Evolutionary conservation across 164 flowering plant genomes (phyloP), one percentile per base, ranked within the genome.

Genomic region (Chimonanthus salicifolius): DNA sequence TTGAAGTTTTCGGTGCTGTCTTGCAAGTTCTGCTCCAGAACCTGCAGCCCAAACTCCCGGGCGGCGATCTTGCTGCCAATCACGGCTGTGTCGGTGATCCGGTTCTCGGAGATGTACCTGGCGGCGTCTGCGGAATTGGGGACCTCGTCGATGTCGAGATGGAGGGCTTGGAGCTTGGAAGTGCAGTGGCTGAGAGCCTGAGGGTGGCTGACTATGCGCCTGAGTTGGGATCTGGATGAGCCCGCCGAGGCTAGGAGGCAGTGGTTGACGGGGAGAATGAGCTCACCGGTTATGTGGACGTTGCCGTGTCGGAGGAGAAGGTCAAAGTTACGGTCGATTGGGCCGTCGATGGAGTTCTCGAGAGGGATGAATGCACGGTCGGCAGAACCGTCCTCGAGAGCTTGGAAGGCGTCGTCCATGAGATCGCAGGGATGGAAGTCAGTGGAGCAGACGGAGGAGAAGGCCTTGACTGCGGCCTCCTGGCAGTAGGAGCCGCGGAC

Each of bases 401-500:
- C 78, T 5, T 69, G 67, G 72, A 80, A 80, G 16, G 83, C 83
- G 45, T 77, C 83, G 3, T 80, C 83, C 83, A 80, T 77, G 4
- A 72, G 73, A 43, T 58, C 46, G 54, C 83, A 80, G 33, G 80
- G 74, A 49, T 74, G 58, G 49, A 71, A 69, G 10, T 62, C 7
- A 67, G 64, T 72, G 16, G 60, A 10, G 67, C 64, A 75, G 69
- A 58, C 49, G 60, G 67, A 33, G 47, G 82, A 70, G 71, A 77
- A 80, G 6, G 82, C 78, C 21, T 77, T 80, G 43, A 72, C 15
- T 21, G 82, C 80, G 44, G 82, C 82, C 64, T 80, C 82, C 69
- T 80, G 82, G 63, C 82, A 80, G 47, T 80, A 80, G 7, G 82
- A 80, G 11, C 82, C 82, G 43, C 63, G 75, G 3, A 72, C 80